Percentiles rank a stretch among this genome's conserved stretches.
phyloP scores from a whole-genome alignment of 805 yeast species.

The Clavispora fructus region DNA sequence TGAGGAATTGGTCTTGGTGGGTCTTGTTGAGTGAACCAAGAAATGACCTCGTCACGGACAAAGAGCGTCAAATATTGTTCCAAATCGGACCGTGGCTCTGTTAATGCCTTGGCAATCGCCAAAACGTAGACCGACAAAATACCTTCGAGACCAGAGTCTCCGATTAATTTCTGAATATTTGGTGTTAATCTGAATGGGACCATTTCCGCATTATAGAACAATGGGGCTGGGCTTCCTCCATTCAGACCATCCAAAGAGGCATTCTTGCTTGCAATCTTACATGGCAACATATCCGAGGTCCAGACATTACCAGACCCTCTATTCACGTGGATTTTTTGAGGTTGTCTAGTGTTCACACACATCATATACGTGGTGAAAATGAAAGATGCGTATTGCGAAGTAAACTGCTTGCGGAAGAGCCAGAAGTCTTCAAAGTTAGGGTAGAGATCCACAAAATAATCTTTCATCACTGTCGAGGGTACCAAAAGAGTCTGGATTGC shows the following conservation, averaged over 20 bases:
- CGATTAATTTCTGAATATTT: constrained; percentile 87
- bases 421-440: constrained; percentile 89
- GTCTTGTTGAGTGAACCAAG: constrained; percentile 90
- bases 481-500: constrained; percentile 85
- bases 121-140: constrained; percentile 78
- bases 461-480: constrained; percentile 77
- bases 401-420: constrained; percentile 92
- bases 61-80: constrained; percentile 89
- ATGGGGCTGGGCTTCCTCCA: constrained; percentile 61
- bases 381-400: constrained; percentile 91
- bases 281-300: constrained; percentile 94
- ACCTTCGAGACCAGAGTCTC: constrained; percentile 92
- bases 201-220: constrained; percentile 84
- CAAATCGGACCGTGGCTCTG: constrained; percentile 88
- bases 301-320: constrained; percentile 81
- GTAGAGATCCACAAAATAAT: constrained; percentile 66
- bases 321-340: constrained; percentile 85
- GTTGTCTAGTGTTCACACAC: constrained; percentile 89
- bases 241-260: constrained; percentile 44
- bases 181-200: constrained; percentile 97
- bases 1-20: constrained; percentile 66
- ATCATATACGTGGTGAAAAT: constrained; percentile 90
- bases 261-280: constrained; percentile 59
- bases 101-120: constrained; percentile 79
- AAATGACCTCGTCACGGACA: constrained; percentile 90